phyloP scores from a whole-genome alignment of 257 asterid genomes.

The Jasminum sambac region DNA sequence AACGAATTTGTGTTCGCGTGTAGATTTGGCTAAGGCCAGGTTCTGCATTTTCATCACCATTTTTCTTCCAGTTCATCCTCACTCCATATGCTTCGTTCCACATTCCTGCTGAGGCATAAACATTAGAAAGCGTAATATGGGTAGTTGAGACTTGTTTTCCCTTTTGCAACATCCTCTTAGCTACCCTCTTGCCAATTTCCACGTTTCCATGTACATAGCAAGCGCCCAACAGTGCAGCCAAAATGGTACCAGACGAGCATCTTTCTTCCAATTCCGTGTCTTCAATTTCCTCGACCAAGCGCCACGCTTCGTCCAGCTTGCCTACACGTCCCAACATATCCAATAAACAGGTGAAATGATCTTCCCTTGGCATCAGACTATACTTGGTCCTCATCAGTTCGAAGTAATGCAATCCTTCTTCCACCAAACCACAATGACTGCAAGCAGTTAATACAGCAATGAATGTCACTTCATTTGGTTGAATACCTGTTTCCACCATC shows the following conservation, averaged over 20 bases:
- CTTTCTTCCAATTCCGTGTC: neutral
- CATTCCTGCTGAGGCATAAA: conserved; percentile 44
- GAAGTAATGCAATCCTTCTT: conserved; percentile 41
- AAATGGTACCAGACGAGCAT: conserved; percentile 24
- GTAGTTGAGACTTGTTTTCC: conserved; percentile 25
- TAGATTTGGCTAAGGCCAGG: conserved; percentile 41
- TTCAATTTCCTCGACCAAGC: conserved; percentile 34
- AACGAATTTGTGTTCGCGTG: conserved; percentile 16
- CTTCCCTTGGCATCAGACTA: conserved; percentile 31
- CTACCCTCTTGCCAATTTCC: conserved; percentile 36
- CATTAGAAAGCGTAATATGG: conserved; percentile 36
- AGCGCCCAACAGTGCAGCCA: conserved; percentile 50
- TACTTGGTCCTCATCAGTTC: conserved; percentile 32
- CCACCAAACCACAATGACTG: conserved; percentile 40
- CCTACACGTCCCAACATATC: conserved; percentile 46
- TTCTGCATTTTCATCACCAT: conserved; percentile 25
- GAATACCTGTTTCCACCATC: conserved; percentile 32
- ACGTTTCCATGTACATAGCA: conserved; percentile 36
- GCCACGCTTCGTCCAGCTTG: conserved; percentile 49
- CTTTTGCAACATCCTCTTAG: conserved; percentile 27
- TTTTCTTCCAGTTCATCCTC: conserved; percentile 33
- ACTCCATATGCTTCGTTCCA: conserved; percentile 43
- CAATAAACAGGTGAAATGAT: conserved; percentile 41
- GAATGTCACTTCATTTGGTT: conserved; percentile 46
- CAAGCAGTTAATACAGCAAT: conserved; percentile 43